A percentile compares a stretch with the other conserved stretches of the same genome.
Evolutionary conservation across 768 basidiomycete genomes (phyloP).

Genomic region (Boletus subparvulus): DNA sequence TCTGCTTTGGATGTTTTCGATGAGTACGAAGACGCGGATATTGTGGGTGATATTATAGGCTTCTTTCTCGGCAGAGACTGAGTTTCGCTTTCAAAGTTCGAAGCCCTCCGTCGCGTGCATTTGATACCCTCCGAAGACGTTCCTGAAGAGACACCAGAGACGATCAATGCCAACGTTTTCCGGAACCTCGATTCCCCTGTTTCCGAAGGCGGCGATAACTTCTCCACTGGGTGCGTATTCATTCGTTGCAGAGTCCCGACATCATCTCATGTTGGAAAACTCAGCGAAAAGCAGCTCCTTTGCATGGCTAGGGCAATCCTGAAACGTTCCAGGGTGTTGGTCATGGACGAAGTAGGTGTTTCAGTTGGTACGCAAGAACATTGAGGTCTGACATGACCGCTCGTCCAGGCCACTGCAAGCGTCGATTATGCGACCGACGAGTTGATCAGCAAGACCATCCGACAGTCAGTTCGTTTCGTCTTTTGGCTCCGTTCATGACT

Average conservation of each 20-base stretch:
- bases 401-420: conserved; percentile 61
- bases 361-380: neutral
- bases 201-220: conserved; percentile 87
- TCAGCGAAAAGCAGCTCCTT: conserved; percentile 77
- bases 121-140: conserved; percentile 62
- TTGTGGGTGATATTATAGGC: conserved; percentile 45
- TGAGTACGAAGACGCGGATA: conserved; percentile 82
- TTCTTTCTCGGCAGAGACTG: neutral
- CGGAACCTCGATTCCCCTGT: conserved; percentile 70
- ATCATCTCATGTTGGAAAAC: conserved; percentile 1
- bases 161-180: conserved; percentile 73
- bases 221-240: conserved; percentile 68
- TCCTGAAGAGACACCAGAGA: conserved; percentile 36
- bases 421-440: conserved; percentile 91
- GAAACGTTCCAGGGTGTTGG: conserved; percentile 70
- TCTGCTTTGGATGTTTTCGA: conserved; percentile 83
- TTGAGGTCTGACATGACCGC: conserved; percentile 1
- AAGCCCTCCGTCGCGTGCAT: conserved; percentile 81
- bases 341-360: conserved; percentile 77
- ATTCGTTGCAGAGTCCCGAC: neutral
- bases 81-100: conserved; percentile 49
- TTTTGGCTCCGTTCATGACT: neutral
- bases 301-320: conserved; percentile 89
- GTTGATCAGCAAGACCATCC: conserved; percentile 76
- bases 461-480: conserved; percentile 52